Evolutionary conservation across 2,329 filamentous ascomycete species (phyloP).

Genomic region (Eutypa lata): DNA sequence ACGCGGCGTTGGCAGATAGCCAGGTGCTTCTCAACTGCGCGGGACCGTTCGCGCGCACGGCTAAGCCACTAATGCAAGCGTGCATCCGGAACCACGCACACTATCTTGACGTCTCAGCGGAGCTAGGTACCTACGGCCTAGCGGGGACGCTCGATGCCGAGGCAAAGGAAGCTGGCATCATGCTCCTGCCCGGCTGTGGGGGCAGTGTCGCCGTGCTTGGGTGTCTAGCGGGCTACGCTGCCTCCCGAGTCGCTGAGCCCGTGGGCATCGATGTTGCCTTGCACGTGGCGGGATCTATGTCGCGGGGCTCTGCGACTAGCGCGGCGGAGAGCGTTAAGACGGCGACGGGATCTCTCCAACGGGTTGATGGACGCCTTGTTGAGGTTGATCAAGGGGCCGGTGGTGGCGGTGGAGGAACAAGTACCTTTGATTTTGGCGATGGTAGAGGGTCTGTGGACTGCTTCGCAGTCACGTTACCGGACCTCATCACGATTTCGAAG

Average conservation of each 20-base stretch:
- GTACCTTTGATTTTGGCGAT: constrained; percentile 17
- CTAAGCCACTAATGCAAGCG: constrained; percentile 11
- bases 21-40: constrained; percentile 19
- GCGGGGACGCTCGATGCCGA: constrained; percentile 4
- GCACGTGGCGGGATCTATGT: constrained; percentile 15
- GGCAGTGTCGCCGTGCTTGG: constrained; percentile 19
- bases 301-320: constrained; percentile 14
- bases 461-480: constrained; percentile 15
- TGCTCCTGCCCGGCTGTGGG: constrained; percentile 20
- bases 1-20: not conserved
- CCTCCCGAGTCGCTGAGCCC: not conserved
- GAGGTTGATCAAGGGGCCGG: not conserved
- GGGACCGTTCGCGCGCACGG: constrained; percentile 15
- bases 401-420: not conserved
- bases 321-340: constrained; percentile 4
- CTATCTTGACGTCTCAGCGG: constrained; percentile 20
- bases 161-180: constrained; percentile 7
- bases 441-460: constrained; percentile 13
- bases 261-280: constrained; percentile 16
- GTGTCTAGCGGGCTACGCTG: constrained; percentile 8
- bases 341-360: not conserved
- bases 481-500: constrained; percentile 19
- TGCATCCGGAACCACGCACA: constrained; percentile 15
- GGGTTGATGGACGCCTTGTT: not conserved
- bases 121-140: constrained; percentile 15